Base-by-base conservation (phyloP, 345 rosid genomes). In the Acer saccharum region DNA sequence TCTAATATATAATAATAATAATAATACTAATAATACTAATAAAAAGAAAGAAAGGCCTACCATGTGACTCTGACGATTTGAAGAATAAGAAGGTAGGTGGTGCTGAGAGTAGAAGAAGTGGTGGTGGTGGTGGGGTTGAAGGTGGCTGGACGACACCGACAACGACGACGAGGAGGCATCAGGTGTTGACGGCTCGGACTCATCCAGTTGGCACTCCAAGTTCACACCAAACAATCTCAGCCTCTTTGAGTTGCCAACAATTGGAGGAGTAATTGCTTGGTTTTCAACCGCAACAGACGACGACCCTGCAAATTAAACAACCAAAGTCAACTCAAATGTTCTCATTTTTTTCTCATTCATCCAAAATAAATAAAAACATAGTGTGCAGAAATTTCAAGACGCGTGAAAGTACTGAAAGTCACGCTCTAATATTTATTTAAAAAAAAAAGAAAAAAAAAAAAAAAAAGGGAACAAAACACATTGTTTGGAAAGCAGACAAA, bases 211-310 rank as follows among this genome's bases (percentile, higher is more conserved):
- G 82, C 95, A 95, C 83, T 95, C 95, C 89, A 95, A 68, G 84
- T 95, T 90, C 79, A 95, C 98, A 50, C 98, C 98, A 68, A 95
- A 95, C 17, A 95, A 83, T 88, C 98, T 90, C 61, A 90, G 74
- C 61, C 86, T 86, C 88, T 76, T 94, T 6, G 95, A 87, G 83
- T 87, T 93, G 75, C 90, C 93, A 6, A 10, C 50, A 9, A 20
- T 27, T 17, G 78, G 65, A 35, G 39, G 39, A 35, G 46, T 11
- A 9, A 8, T 43, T 48, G 81, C 66, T 73, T 75, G 90, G 74
- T 20, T 80, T 83, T 88, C 85, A 48, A 4, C 39, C 39, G 3
- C 39, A 35, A 35, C 39, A 35, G 39, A 35, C 39, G 6, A 4
- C 39, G 39, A 35, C 39, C 39, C 39, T 35, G 39, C 6, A 4